Percentiles rank a stretch among this genome's conserved stretches.
Evolutionary conservation across 148 eudicot genomes (phyloP).

Genomic region (Rhododendron griersonianum): DNA sequence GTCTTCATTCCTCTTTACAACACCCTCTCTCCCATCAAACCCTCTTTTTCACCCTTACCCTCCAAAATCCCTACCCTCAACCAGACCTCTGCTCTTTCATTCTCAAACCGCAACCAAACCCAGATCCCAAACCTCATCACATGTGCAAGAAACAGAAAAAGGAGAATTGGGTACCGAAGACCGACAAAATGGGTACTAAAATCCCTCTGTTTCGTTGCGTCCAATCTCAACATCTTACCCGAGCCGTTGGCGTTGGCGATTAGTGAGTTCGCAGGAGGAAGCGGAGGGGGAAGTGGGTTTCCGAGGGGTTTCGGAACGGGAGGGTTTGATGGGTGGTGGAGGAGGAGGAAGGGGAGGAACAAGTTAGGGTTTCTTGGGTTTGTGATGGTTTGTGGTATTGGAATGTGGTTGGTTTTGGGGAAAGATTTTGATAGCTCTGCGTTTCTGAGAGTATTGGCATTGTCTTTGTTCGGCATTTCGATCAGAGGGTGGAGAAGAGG

Average conservation of each 20-base stretch:
- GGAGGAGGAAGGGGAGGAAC: conserved; percentile 15
- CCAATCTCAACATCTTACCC: conserved; percentile 53
- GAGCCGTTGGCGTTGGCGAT: conserved; percentile 53
- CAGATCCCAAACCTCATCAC: conserved; percentile 24
- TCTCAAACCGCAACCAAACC: conserved; percentile 13
- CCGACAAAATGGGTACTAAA: conserved; percentile 33
- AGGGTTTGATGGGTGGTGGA: conserved; percentile 47
- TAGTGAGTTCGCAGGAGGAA: conserved; percentile 49
- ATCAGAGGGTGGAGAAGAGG: conserved; percentile 35
- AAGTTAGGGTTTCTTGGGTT: conserved; percentile 45
- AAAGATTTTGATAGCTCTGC: conserved; percentile 22
- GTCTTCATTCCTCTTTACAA: background rate
- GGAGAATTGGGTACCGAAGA: conserved; percentile 36
- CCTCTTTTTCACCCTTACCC: background rate
- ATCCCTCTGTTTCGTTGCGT: conserved; percentile 45
- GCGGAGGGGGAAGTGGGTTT: conserved; percentile 46
- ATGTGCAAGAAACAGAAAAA: conserved; percentile 40
- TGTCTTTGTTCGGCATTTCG: conserved; percentile 33
- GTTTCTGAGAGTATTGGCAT: conserved; percentile 26
- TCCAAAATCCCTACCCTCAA: background rate
- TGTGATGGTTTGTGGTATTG: conserved; percentile 28
- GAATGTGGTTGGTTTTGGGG: conserved; percentile 38
- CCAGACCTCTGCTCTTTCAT: background rate
- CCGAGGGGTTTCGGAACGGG: conserved; percentile 37
- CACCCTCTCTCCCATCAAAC: background rate